A percentile compares a stretch with the other conserved stretches of the same genome.
phyloP scores from a whole-genome alignment of 2,329 filamentous ascomycete species.

The Waltergamsia citrina region DNA sequence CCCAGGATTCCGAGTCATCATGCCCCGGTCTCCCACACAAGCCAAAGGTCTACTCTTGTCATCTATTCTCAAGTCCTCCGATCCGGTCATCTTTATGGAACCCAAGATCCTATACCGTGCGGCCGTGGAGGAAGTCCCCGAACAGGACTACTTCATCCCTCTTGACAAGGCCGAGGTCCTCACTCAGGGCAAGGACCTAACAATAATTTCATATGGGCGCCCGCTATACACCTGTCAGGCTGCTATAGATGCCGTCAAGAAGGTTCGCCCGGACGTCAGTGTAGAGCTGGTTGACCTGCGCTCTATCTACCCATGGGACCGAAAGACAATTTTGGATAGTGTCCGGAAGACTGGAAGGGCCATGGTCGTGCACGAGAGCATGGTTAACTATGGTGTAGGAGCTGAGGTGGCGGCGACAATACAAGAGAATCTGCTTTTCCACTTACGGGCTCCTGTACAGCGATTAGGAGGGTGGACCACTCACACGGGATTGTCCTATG shows the following conservation, averaged over 20 bases:
- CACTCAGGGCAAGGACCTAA: slow-evolving; percentile 73
- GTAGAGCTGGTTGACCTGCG: slow-evolving; percentile 85
- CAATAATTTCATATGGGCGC: slow-evolving; percentile 79
- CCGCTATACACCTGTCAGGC: slow-evolving; percentile 74
- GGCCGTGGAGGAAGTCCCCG: slow-evolving; percentile 82
- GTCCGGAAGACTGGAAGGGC: slow-evolving; percentile 80
- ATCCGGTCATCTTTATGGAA: slow-evolving; percentile 88
- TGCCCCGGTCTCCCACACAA: slow-evolving; percentile 76
- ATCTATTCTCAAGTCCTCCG: slow-evolving; percentile 61
- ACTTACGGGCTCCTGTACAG: slow-evolving; percentile 75
- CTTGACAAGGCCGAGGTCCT: slow-evolving; percentile 77
- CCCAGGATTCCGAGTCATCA: slow-evolving; percentile 74
- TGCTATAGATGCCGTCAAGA: slow-evolving; percentile 64
- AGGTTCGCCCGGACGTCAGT: slow-evolving; percentile 58
- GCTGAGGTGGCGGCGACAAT: slow-evolving; percentile 84
- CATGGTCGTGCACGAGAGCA: slow-evolving; percentile 84
- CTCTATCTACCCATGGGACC: slow-evolving; percentile 88
- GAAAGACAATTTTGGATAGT: slow-evolving; percentile 66
- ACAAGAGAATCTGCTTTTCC: slow-evolving; percentile 68
- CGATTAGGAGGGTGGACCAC: slow-evolving; percentile 85
- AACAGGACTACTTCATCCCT: slow-evolving; percentile 67
- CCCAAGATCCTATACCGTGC: slow-evolving; percentile 89
- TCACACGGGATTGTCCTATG: slow-evolving; percentile 69
- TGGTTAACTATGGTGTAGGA: slow-evolving; percentile 82
- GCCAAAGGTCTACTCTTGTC: slow-evolving; percentile 79